Conservation (phyloP, 1,284 basidiomycete genomes). For the Hymenochaete sp. region DNA sequence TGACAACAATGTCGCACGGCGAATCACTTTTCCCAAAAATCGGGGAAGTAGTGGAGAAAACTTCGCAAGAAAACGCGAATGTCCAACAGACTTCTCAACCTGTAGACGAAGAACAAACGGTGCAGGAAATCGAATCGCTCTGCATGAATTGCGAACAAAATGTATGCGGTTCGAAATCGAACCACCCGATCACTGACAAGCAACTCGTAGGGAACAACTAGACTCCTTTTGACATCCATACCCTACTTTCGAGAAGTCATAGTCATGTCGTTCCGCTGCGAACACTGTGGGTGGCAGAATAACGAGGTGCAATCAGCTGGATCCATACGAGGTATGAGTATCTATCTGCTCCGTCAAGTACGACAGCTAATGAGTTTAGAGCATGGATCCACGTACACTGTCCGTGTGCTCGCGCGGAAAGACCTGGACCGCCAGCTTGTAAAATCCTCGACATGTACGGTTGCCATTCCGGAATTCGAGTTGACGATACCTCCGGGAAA, state of each 20-base stretch:
- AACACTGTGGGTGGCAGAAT: slow-evolving; percentile 85
- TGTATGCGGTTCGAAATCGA: slow-evolving; percentile 35
- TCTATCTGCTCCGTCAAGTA: slow-evolving; percentile 1
- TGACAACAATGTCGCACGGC: slow-evolving; percentile 12
- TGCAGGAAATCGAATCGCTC: slow-evolving; percentile 83
- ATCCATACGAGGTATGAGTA: slow-evolving; percentile 67
- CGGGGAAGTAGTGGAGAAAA: slow-evolving; percentile 35
- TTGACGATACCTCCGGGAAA: slow-evolving; percentile 85
- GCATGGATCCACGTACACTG: slow-evolving; percentile 70
- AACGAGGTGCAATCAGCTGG: slow-evolving; percentile 95
- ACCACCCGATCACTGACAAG: background rate
- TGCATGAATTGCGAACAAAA: slow-evolving; percentile 93
- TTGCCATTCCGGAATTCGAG: slow-evolving; percentile 82
- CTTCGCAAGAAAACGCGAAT: slow-evolving; percentile 22
- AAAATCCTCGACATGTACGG: slow-evolving; percentile 78
- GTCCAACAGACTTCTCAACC: slow-evolving; percentile 22
- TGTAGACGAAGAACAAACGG: slow-evolving; percentile 50
- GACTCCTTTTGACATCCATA: slow-evolving; percentile 89
- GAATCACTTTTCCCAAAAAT: slow-evolving; percentile 40
- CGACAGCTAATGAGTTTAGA: slow-evolving; percentile 31
- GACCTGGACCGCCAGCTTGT: slow-evolving; percentile 94
- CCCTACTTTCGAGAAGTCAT: slow-evolving; percentile 96
- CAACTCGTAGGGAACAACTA: slow-evolving; percentile 67
- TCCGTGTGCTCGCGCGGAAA: slow-evolving; percentile 62
- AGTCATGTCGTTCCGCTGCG: slow-evolving; percentile 93